Evolutionary conservation across 2,329 filamentous ascomycete genomes (phyloP).

Genomic region (Fusarium secorum): DNA sequence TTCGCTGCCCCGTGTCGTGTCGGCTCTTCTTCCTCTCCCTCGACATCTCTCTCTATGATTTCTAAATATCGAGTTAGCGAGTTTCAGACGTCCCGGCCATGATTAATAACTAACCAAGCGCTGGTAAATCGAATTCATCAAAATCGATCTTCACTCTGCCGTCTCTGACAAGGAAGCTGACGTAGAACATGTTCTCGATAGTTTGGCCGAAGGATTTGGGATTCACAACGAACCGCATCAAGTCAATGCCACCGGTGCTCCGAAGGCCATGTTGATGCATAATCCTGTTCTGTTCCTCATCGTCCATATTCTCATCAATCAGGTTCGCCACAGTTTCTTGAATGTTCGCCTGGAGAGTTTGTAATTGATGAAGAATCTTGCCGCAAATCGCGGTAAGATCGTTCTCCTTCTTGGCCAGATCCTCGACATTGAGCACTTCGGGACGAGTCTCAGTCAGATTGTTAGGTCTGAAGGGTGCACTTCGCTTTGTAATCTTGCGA

Average conservation of each 20-base stretch:
- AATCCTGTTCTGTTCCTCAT: constrained; percentile 57
- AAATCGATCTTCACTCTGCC: constrained; percentile 77
- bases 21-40: constrained; percentile 56
- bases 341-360: constrained; percentile 55
- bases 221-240: constrained; percentile 90
- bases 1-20: constrained; percentile 65
- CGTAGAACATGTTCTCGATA: constrained; percentile 95
- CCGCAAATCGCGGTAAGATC: constrained; percentile 81
- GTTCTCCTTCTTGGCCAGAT: constrained; percentile 79
- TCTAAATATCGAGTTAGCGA: constrained; percentile 42
- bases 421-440: constrained; percentile 76
- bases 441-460: constrained; percentile 76
- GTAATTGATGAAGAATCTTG: constrained; percentile 73
- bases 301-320: constrained; percentile 56
- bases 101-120: constrained; percentile 71
- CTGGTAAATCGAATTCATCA: constrained; percentile 78
- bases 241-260: constrained; percentile 73
- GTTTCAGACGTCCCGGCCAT: neutral
- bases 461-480: constrained; percentile 73
- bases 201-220: constrained; percentile 92
- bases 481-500: constrained; percentile 74
- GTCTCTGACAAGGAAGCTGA: constrained; percentile 92
- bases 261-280: constrained; percentile 73
- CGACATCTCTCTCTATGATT: constrained; percentile 51
- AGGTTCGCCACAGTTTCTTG: constrained; percentile 56